Conservation (phyloP, 2,329 filamentous ascomycete genomes). For the Ilyonectria sp. region DNA sequence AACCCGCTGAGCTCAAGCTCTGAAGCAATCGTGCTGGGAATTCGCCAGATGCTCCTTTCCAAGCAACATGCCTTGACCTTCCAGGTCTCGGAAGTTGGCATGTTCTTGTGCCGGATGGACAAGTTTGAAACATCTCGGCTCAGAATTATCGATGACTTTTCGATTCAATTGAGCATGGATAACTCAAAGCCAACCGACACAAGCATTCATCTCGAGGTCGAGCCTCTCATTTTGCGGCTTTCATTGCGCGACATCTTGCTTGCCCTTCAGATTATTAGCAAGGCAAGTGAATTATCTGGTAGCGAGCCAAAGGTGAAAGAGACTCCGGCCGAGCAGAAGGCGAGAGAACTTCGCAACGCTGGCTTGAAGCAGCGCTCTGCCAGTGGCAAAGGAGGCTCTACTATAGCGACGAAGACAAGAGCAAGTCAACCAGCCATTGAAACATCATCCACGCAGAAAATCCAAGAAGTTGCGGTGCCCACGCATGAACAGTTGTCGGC, state of each 20-base stretch:
- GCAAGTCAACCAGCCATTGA: slow-evolving; percentile 54
- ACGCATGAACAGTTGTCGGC: slow-evolving; percentile 85
- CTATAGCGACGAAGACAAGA: slow-evolving; percentile 57
- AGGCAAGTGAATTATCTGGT: slow-evolving; percentile 89
- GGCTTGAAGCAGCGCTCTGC: slow-evolving; percentile 70
- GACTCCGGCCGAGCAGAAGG: slow-evolving; percentile 67
- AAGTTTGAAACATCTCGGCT: slow-evolving; percentile 92
- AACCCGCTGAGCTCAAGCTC: slow-evolving; percentile 92
- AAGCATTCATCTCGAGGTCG: slow-evolving; percentile 88
- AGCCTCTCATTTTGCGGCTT: slow-evolving; percentile 90
- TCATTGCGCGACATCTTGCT: slow-evolving; percentile 96
- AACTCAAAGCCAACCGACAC: slow-evolving; percentile 74
- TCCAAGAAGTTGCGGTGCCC: slow-evolving; percentile 30
- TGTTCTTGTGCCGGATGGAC: slow-evolving; percentile 99
- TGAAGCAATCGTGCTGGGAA: slow-evolving; percentile 95
- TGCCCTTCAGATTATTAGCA: slow-evolving; percentile 91
- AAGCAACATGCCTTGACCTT: slow-evolving; percentile 95
- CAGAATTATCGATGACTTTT: slow-evolving; percentile 97
- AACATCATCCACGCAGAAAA: slow-evolving; percentile 37
- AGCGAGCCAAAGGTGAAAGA: slow-evolving; percentile 66
- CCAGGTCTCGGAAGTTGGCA: slow-evolving; percentile 93
- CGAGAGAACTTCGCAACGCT: slow-evolving; percentile 65
- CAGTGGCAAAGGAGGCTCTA: slow-evolving; percentile 70
- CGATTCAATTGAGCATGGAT: slow-evolving; percentile 90
- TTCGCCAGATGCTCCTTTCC: slow-evolving; percentile 92